phyloP scores from a whole-genome alignment of 2,329 filamentous ascomycete genomes.

The Pseudogymnoascus sp. region DNA sequence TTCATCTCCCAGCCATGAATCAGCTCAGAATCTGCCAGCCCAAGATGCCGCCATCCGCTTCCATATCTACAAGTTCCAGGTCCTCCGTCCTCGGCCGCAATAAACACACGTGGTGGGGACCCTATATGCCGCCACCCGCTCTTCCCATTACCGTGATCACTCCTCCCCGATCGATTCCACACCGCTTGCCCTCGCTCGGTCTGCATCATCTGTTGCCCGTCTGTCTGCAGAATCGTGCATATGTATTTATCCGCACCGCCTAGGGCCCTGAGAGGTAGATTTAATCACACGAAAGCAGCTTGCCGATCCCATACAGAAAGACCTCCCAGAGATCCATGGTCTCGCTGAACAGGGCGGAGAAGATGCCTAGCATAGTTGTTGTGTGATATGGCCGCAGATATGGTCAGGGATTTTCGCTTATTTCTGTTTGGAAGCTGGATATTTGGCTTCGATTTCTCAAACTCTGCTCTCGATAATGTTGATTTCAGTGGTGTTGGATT shows the following conservation, averaged over 20 bases:
- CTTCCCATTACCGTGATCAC: neutral
- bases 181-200: neutral
- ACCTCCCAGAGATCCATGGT: slow-evolving; percentile 21
- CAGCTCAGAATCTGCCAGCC: neutral
- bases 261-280: neutral
- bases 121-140: neutral
- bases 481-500: neutral
- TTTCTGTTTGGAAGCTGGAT: neutral
- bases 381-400: neutral
- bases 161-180: neutral
- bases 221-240: slow-evolving; percentile 3
- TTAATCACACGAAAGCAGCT: slow-evolving; percentile 3
- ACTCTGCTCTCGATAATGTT: neutral
- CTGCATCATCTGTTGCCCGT: neutral
- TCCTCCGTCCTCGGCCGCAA: neutral
- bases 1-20: neutral
- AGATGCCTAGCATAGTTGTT: slow-evolving; percentile 17
- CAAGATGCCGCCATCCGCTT: neutral
- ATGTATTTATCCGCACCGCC: neutral
- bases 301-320: slow-evolving; percentile 16
- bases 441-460: neutral
- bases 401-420: neutral
- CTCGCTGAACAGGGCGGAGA: slow-evolving; percentile 18
- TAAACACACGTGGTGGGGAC: neutral
- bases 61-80: neutral